Evolutionary conservation across 208 protist species (phyloP).

Genomic region (Sergeia podlipaevii): DNA sequence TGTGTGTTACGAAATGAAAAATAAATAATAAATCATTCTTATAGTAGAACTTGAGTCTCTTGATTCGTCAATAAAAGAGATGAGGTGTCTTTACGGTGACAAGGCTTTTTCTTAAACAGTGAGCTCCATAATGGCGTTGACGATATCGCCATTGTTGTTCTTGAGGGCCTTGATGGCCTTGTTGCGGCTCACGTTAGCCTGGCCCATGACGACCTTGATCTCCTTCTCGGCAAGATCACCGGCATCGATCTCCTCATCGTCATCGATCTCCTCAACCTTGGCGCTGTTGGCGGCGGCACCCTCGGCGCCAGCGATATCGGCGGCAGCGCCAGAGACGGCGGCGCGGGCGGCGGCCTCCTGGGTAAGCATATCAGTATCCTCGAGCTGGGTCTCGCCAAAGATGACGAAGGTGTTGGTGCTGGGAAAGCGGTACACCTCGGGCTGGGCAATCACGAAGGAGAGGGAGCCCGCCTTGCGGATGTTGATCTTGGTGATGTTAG

Average conservation of each 20-base stretch:
- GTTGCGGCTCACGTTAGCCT: slow-evolving; percentile 61
- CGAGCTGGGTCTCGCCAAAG: slow-evolving; percentile 97
- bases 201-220: slow-evolving; percentile 81
- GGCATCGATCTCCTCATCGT: slow-evolving; percentile 51
- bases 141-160: slow-evolving; percentile 85
- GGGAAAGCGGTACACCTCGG: slow-evolving; percentile 96
- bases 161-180: slow-evolving; percentile 82
- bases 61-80: no score
- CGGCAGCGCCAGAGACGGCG: slow-evolving; percentile 43
- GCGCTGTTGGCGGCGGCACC: slow-evolving; percentile 16
- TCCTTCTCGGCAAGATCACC: slow-evolving; percentile 77
- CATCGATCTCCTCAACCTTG: slow-evolving; percentile 34
- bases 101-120: slow-evolving; percentile 41
- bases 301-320: slow-evolving; percentile 16
- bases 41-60: no score
- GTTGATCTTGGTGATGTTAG: slow-evolving; percentile 91
- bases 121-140: slow-evolving; percentile 88
- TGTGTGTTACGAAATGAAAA: background rate
- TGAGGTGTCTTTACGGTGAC: no score
- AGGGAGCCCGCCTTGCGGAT: slow-evolving; percentile 90
- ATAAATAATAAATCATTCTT: background rate
- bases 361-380: slow-evolving; percentile 72
- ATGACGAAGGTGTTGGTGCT: slow-evolving; percentile 96
- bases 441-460: slow-evolving; percentile 91
- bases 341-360: slow-evolving; percentile 71